A percentile compares a stretch with the other conserved stretches of the same genome.
Evolutionary conservation across 345 rosid genomes (phyloP).

Genomic region (Sonneratia alba): DNA sequence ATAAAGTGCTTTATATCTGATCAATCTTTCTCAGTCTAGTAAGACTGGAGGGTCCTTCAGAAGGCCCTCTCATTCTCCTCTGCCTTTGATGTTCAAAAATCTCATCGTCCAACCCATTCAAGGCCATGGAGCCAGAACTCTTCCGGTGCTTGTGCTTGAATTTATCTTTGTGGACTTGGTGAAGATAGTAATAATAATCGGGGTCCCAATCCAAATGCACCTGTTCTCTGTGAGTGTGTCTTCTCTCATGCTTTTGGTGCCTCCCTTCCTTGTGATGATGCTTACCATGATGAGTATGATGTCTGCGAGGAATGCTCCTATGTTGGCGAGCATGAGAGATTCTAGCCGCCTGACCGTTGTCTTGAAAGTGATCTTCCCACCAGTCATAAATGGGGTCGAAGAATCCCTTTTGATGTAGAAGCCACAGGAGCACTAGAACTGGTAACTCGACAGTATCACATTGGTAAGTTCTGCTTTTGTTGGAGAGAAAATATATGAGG

Average conservation of each 20-base stretch:
- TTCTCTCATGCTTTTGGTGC: slow-evolving; percentile 35
- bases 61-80: slow-evolving; percentile 17
- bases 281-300: slow-evolving; percentile 19
- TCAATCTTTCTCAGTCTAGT: neutral
- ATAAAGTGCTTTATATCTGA: neutral
- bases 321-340: slow-evolving; percentile 17
- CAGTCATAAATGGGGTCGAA: slow-evolving; percentile 76
- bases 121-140: slow-evolving; percentile 19
- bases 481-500: neutral
- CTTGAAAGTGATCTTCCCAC: slow-evolving; percentile 61
- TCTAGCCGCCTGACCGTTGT: slow-evolving; percentile 11
- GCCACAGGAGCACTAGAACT: slow-evolving; percentile 75
- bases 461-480: neutral
- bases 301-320: slow-evolving; percentile 14
- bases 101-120: slow-evolving; percentile 24
- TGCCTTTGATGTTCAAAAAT: slow-evolving; percentile 18
- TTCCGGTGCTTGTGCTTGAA: slow-evolving; percentile 36
- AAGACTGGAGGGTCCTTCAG: slow-evolving; percentile 11
- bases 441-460: slow-evolving; percentile 14
- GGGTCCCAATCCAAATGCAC: slow-evolving; percentile 29
- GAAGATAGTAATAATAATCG: slow-evolving; percentile 42
- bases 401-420: slow-evolving; percentile 79
- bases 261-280: slow-evolving; percentile 23
- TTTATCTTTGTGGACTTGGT: slow-evolving; percentile 40
- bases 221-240: slow-evolving; percentile 25